Evolutionary conservation across 176 grass and related monocot species (phyloP), one percentile per base, ranked within the genome.

Genomic region (Bonia amplexicaulis): DNA sequence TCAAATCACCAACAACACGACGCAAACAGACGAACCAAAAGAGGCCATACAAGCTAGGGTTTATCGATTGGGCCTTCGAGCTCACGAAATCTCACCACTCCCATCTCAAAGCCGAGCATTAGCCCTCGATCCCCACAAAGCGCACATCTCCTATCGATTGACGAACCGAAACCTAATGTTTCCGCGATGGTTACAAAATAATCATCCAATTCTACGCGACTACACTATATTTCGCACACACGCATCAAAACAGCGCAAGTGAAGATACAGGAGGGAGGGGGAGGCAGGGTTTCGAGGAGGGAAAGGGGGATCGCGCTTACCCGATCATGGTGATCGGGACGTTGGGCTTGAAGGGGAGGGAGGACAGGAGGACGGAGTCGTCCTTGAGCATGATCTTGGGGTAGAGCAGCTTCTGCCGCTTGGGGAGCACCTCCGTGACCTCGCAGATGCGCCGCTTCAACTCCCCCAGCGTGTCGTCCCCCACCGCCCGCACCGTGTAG

Each of bases 361-460:
- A 85, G 40, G 93, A 99, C 79, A 99, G 84, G 74, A 99, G 83
- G 40, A 84, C 49, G 33, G 96, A 89, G 76, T 99, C 93, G 15
- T 94, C 73, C 66, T 96, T 99, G 73, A 94, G 64, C 22, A 91
- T 87, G 79, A 96, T 48, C 86, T 92, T 99, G 19, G 96, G 96
- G 80, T 99, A 99, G 14, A 96, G 81, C 20, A 99, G 88, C 79
- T 90, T 92, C 87, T 99, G 96, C 40, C 96, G 84, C 73, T 92
- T 99, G 78, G 96, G 96, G 45, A 96, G 93, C 53, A 99, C 96
- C 60, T 82, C 89, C 1, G 93, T 99, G 85, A 65, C 90, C 89
- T 99, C 93, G 71, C 91, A 94, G 90, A 99, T 96, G 84, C 96
- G 91, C 6, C 92, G 91, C 84, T 99, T 99, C 65, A 99, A 88